Conservation (phyloP, 176 grass and related monocot genomes). For the Alloteropsis semialata region DNA sequence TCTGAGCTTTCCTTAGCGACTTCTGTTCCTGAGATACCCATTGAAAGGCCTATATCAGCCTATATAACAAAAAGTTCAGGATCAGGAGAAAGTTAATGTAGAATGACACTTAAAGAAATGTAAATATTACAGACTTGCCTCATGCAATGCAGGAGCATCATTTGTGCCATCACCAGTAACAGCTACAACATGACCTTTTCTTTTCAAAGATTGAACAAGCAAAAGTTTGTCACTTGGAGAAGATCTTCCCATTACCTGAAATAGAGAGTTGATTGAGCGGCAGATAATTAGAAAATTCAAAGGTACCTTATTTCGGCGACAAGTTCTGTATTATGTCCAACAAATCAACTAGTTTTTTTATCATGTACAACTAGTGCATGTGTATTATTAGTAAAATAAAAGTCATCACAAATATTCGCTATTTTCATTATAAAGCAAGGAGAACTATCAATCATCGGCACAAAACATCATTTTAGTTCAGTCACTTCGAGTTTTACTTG, state of each 20-base stretch:
- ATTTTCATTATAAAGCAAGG: neutral
- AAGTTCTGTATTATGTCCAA: neutral
- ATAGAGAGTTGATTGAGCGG: constrained; percentile 8
- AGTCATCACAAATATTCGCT: neutral
- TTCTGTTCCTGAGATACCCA: constrained; percentile 94
- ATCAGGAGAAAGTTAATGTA: neutral
- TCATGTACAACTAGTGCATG: neutral
- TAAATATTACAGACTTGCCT: constrained; percentile 34
- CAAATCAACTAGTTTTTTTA: neutral
- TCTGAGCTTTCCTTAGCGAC: constrained; percentile 99
- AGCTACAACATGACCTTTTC: constrained; percentile 85
- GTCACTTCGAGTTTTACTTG: neutral
- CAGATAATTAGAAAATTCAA: neutral
- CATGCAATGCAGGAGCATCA: constrained; percentile 92
- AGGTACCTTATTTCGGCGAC: neutral
- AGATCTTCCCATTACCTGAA: constrained; percentile 90
- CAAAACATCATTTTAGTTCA: neutral
- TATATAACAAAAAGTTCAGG: constrained; percentile 46
- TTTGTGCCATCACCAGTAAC: constrained; percentile 98
- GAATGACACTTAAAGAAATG: constrained; percentile 5
- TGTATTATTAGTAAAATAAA: neutral
- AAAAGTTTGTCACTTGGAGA: constrained; percentile 93
- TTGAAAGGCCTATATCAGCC: constrained; percentile 97
- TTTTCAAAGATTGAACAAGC: constrained; percentile 89
- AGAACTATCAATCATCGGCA: neutral